phyloP scores from a whole-genome alignment of 306 rosid genomes.

The Mucuna pruriens region DNA sequence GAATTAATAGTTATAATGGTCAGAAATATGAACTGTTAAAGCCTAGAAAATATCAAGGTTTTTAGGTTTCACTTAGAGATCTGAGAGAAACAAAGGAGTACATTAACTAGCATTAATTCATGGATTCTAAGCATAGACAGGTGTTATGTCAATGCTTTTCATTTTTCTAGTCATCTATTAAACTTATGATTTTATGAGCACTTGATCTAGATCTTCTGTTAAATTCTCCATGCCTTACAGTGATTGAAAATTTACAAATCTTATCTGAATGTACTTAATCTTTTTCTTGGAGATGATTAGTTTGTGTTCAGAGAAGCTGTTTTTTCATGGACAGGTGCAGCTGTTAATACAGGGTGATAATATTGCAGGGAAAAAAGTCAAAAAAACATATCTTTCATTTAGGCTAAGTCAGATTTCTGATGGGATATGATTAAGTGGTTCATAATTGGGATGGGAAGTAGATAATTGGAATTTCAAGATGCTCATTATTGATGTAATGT shows the following conservation, averaged over 20 bases:
- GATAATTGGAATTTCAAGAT: neutral
- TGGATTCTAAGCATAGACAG: neutral
- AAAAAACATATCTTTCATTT: neutral
- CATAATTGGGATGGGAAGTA: constrained; percentile 18
- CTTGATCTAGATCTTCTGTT: neutral
- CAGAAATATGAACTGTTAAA: neutral
- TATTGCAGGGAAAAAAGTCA: neutral
- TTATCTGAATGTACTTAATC: neutral
- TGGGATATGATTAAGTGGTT: neutral
- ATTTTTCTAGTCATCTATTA: neutral
- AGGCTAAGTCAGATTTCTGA: neutral
- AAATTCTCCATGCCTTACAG: neutral
- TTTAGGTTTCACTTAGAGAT: neutral
- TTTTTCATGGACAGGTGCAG: neutral
- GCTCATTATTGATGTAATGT: neutral
- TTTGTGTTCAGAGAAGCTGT: neutral
- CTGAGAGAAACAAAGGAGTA: neutral
- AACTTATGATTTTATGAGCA: neutral
- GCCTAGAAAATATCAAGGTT: neutral
- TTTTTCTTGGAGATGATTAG: neutral
- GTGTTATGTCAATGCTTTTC: neutral
- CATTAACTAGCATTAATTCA: neutral
- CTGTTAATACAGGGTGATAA: neutral
- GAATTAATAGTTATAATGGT: constrained; percentile 13
- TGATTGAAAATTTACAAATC: neutral